Evolutionary conservation across 2,329 filamentous ascomycete genomes (phyloP), one percentile per base, ranked within the genome.

Genomic region (Talaromyces amestolkiae): DNA sequence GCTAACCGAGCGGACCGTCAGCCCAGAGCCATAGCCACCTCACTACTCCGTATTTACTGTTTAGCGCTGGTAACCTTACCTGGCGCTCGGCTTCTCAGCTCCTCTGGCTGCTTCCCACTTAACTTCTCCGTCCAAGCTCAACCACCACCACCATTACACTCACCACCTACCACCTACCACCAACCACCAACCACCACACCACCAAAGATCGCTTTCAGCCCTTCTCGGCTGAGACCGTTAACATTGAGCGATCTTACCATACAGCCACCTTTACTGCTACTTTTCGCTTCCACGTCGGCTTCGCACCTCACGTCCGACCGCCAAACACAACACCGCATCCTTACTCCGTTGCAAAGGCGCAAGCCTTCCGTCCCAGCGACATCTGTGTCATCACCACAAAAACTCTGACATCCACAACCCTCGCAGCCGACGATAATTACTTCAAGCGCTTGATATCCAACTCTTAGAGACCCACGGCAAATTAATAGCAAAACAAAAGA

Each of bases 1-100:
- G 60, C 60, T 62, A 62, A 54, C 60, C 47, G 47, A 62, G 60
- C 60, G 60, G 60, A 62, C 59, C 45, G 59, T 61, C 59, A 61
- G 59, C 43, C 58, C 43, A 61, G 43, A 61, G 58, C 60, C 60
- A 62, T 62, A 62, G 60, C 60, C 60, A 62, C 60, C 45, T 61
- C 24, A 47, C 47, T n/a, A n/a, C 49, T 53, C 49, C 49, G 49
- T 53, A 31, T 31, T 31, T 31, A 31, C 27, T 31, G 22, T 53
- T 53, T 53, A 33, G 49, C 49, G 49, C 49, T 53, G 47, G 47
- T 51, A 51, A 51, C 24, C 47, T 51, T 47, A 47, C 45, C 51
- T 56, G 35, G 51, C 45, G 59, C 59, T 51, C 45, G 22, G 60
- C 45, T 53, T 31, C 59, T 54, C 47, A 54, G 45, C 60, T 62